Evolutionary conservation across 768 basidiomycete genomes (phyloP).

Genomic region (Panaeolus cyanescens): DNA sequence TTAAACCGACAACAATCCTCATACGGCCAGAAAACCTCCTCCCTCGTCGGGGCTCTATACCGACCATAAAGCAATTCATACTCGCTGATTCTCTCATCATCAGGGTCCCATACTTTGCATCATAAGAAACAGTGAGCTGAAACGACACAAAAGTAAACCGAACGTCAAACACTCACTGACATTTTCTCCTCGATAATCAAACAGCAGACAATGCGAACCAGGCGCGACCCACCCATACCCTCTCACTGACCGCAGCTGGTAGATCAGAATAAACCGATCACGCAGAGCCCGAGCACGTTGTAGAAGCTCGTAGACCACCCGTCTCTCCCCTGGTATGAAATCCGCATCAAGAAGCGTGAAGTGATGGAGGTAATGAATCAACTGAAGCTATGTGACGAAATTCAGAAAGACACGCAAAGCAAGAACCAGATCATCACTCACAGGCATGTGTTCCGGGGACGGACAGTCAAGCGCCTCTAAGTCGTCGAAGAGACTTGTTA

Average conservation of each 20-base stretch:
- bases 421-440: background rate
- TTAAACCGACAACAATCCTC: background rate
- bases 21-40: background rate
- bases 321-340: background rate
- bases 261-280: background rate
- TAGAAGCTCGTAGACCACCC: background rate
- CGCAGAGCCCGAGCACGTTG: background rate
- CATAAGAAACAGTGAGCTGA: background rate
- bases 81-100: background rate
- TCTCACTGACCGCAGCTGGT: background rate
- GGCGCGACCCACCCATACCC: background rate
- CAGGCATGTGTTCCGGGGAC: background rate
- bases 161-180: background rate
- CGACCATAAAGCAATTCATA: background rate
- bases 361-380: background rate
- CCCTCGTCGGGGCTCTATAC: background rate
- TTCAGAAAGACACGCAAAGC: background rate
- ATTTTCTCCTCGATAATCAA: background rate
- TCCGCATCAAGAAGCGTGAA: background rate
- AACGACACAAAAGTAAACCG: background rate
- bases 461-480: background rate
- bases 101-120: background rate
- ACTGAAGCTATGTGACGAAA: background rate
- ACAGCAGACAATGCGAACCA: background rate
- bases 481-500: background rate